Evolutionary conservation across 805 yeast genomes (phyloP), one percentile per base, ranked within the genome.

Genomic region (Ogataea methylovora): DNA sequence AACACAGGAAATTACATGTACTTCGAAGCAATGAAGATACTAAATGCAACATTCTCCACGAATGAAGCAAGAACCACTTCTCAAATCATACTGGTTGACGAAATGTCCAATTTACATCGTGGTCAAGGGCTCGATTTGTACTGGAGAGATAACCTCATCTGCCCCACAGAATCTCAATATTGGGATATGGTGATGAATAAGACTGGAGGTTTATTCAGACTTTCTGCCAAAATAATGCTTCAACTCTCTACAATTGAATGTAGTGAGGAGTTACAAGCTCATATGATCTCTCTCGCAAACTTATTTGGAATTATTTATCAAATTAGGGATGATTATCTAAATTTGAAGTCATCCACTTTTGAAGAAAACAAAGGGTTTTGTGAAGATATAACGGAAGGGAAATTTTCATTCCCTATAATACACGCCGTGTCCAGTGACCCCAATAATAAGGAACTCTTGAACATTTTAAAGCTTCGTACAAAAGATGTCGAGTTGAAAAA

Each of bases 111-210:
- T 48, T 59, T 88, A 37, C 97, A 88, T 52, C 67, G 82, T 30
- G 97, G 97, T 5, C 97, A 88, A 61, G 94, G 95, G 0, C 57
- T 82, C 39, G 97, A 88, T 46, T 67, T 88, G 15, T 81, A 78
- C 54, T 88, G 97, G 96, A 65, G 97, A 41, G 95, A 86, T 37
- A 61, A 68, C 20, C 48, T 65, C 22, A 49, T 51, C 1, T 66
- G 80, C 30, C 92, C 92, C 0, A 61, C 64, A 4, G 81, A 77
- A 39, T 52, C 56, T 1, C 76, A 84, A 48, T 88, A 88, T 49
- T 53, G 78, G 23, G 67, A 67, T 25, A 88, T 90, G 96, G 94
- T 83, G 8, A 72, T 73, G 69, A 79, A 85, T 50, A 88, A 82
- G 46, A 88, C 97, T 0, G 95, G 95, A 1, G 97, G 97, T 0